These are phyloP conservation scores for Pigoraptor vietnamica DNA, from an alignment of 78 protist genomes.

Conservation along the genomic window DNA sequence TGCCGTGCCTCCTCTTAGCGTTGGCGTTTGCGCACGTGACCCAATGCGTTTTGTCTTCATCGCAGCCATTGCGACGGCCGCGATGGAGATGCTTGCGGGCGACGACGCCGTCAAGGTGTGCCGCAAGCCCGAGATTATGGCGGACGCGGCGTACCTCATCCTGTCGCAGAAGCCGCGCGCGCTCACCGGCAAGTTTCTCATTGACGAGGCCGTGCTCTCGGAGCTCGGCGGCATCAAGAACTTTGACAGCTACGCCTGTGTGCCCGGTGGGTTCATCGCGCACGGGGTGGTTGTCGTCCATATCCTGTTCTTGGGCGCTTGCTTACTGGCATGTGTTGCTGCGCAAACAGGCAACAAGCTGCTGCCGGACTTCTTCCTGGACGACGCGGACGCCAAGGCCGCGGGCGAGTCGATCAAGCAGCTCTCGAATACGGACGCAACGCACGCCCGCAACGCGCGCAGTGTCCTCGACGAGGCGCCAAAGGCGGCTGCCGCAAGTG, in stretches of 20 bases:
- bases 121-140: slow-evolving; percentile 56
- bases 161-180: slow-evolving; percentile 24
- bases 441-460: neutral
- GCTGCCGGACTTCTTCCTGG: neutral
- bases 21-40: too few relatives aligned
- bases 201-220: neutral
- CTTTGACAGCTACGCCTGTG: neutral
- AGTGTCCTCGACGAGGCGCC: neutral
- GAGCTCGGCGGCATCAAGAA: neutral
- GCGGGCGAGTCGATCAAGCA: neutral
- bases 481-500: neutral
- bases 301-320: too few relatives aligned
- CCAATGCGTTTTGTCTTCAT: too few relatives aligned
- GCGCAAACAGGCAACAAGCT: neutral
- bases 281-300: too few relatives aligned
- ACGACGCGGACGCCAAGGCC: neutral
- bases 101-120: neutral
- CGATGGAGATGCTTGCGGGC: slow-evolving; percentile 53
- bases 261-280: neutral
- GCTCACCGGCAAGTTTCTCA: neutral
- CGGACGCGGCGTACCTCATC: slow-evolving; percentile 66
- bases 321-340: too few relatives aligned
- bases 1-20: too few relatives aligned
- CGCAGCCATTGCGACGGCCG: slow-evolving; percentile 68
- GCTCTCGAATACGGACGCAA: neutral